Conservation (phyloP, 371 early-diverging fungal genomes). For the Parasitella parasitica region DNA sequence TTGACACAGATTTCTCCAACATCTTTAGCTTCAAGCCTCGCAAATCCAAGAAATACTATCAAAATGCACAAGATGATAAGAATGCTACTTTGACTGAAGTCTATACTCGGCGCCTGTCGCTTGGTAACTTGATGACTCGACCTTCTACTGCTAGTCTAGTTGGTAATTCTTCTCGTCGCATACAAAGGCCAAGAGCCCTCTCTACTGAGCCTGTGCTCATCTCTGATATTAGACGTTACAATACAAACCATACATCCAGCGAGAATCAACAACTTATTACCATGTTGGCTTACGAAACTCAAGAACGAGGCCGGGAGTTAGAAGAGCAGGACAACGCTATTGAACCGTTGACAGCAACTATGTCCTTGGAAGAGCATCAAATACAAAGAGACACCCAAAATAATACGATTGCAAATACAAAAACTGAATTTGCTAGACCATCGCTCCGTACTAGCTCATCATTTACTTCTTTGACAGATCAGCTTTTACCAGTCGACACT, state of each 20-base stretch:
- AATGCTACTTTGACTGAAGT: conserved; percentile 5
- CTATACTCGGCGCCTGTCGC: conserved; percentile 19
- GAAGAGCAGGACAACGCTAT: neutral
- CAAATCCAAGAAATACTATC: conserved; percentile 12
- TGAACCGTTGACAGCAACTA: neutral
- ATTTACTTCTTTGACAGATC: conserved; percentile 24
- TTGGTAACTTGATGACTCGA: conserved; percentile 14
- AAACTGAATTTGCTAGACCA: conserved; percentile 2
- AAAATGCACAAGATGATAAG: neutral
- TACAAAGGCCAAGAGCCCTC: conserved; percentile 19
- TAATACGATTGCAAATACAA: neutral
- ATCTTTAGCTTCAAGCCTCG: conserved; percentile 32
- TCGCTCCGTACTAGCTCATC: conserved; percentile 17
- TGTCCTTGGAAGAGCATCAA: neutral
- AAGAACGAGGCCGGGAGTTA: conserved; percentile 1
- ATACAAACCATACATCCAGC: neutral
- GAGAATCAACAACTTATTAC: conserved; percentile 10
- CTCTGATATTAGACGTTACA: neutral
- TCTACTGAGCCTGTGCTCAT: conserved; percentile 14
- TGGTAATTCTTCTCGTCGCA: neutral
- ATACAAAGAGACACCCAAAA: neutral
- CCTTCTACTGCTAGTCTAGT: neutral
- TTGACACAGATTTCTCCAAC: conserved; percentile 26
- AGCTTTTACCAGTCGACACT: conserved; percentile 14
- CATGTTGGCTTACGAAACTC: conserved; percentile 11